These are phyloP conservation scores for Penicillium crustosum DNA, from an alignment of 2,329 filamentous ascomycete genomes.

Conservation along the genomic window DNA sequence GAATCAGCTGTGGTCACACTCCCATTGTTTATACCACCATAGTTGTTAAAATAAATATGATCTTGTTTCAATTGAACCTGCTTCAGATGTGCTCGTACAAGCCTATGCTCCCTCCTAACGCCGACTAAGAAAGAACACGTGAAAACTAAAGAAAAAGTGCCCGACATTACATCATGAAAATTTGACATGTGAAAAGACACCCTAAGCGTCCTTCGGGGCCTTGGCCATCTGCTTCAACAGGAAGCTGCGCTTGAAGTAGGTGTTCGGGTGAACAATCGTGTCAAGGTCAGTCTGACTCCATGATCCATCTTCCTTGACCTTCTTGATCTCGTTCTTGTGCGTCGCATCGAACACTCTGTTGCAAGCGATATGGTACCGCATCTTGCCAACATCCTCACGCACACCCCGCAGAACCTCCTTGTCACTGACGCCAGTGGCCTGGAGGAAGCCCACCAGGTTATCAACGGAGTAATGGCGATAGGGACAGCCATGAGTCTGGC, in stretches of 20 bases:
- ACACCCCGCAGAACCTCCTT: constrained; percentile 75
- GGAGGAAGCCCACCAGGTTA: constrained; percentile 74
- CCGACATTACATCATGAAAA: constrained; percentile 52
- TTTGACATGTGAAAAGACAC: constrained; percentile 9
- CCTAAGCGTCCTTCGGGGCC: constrained; percentile 47
- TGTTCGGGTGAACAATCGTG: constrained; percentile 95
- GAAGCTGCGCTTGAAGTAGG: constrained; percentile 95
- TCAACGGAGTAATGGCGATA: constrained; percentile 90
- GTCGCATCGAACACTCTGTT: constrained; percentile 90
- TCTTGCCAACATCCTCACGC: constrained; percentile 82
- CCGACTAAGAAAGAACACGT: constrained; percentile 6
- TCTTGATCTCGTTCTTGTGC: constrained; percentile 76
- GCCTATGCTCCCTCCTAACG: constrained; percentile 10
- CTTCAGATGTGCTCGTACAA: neutral
- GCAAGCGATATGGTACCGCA: constrained; percentile 91
- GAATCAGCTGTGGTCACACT: constrained; percentile 72
- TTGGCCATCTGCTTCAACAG: constrained; percentile 75
- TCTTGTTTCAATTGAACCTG: constrained; percentile 1
- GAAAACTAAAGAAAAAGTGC: constrained; percentile 2
- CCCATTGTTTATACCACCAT: constrained; percentile 3
- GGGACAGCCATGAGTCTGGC: constrained; percentile 92
- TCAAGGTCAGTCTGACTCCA: constrained; percentile 77
- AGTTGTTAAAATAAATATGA: neutral
- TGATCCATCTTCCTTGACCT: constrained; percentile 70
- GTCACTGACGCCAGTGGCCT: constrained; percentile 77